These are phyloP conservation scores for Cicer arietinum DNA, from an alignment of 306 rosid species.

Conservation along the genomic window DNA sequence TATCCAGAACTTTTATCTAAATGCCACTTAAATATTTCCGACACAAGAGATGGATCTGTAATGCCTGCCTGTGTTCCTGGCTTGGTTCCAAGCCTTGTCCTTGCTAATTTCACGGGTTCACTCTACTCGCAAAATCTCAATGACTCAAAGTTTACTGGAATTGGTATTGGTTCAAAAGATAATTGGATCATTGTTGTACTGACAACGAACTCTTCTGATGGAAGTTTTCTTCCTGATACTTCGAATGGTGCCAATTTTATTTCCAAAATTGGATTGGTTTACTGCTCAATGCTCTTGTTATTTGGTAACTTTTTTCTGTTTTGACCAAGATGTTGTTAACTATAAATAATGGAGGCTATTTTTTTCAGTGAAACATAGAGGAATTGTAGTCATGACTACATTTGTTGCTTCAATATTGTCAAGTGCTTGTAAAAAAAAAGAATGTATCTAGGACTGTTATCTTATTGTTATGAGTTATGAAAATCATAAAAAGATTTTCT, in stretches of 20 bases:
- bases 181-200: constrained; percentile 84
- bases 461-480: constrained; percentile 32
- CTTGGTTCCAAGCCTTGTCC: constrained; percentile 66
- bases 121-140: constrained; percentile 75
- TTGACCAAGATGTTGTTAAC: constrained; percentile 44
- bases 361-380: constrained; percentile 31
- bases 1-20: constrained; percentile 65
- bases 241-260: constrained; percentile 46
- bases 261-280: constrained; percentile 52
- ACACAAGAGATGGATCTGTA: constrained; percentile 78
- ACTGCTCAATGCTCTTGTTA: constrained; percentile 54
- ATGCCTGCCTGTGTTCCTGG: constrained; percentile 90
- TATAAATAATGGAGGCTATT: constrained; percentile 19
- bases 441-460: background rate
- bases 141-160: constrained; percentile 73
- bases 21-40: constrained; percentile 80
- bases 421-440: constrained; percentile 17
- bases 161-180: constrained; percentile 78
- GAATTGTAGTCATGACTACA: background rate
- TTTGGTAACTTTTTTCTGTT: constrained; percentile 50
- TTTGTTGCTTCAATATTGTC: constrained; percentile 36
- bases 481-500: background rate
- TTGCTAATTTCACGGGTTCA: constrained; percentile 77
- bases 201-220: constrained; percentile 76
- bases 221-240: constrained; percentile 67